Base-by-base conservation (phyloP, 2,329 filamentous ascomycete species). In the Pochonia chlamydosporia region DNA sequence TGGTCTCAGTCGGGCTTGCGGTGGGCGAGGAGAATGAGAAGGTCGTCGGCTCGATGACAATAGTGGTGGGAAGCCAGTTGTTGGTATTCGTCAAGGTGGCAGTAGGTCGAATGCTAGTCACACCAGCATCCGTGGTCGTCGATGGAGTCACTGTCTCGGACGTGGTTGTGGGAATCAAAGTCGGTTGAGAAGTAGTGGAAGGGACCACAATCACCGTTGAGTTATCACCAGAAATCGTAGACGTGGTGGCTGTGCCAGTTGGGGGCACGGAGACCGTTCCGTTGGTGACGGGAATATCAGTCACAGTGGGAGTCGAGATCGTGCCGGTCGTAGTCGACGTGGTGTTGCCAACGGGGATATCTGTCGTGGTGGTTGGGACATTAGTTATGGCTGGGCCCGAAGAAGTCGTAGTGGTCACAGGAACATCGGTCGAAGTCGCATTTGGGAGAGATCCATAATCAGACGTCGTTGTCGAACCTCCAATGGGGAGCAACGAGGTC, bases 41-140 rank as follows among this genome's bases (percentile, higher is more conserved):
- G 44, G 70, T 55, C 49, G 71, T 69, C 25, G 65, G 54, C 56
- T 81, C 78, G 36, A 79, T 72, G 13, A 84, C 67, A 43, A 87
- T 81, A 18, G 79, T 83, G 1, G 81, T 77, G 0, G 81, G 79
- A 21, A 85, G 63, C 68, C 73, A 76, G 37, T 69, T 66, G 20
- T 69, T 63, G 1, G 72, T 66, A 47, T 69, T 64, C 2, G 66
- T 67, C 45, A 73, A 66, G 2, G 73, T 71, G 42, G 67, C 69
- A 23, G 68, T 72, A 7, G 68, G 59, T 25, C 64, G 56, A 52
- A 73, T 61, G 58, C 66, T 73, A 3, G 71, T 75, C 24, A 67
- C 52, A 16, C 55, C 56, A 23, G 55, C 18, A 11, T 16, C 52
- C 16, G 26, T n/a, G 9, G 25, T 40, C 4, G 52, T 49, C 14